Conservation (phyloP, 495 filamentous ascomycete species). For the Opeltia flavorubescens region DNA sequence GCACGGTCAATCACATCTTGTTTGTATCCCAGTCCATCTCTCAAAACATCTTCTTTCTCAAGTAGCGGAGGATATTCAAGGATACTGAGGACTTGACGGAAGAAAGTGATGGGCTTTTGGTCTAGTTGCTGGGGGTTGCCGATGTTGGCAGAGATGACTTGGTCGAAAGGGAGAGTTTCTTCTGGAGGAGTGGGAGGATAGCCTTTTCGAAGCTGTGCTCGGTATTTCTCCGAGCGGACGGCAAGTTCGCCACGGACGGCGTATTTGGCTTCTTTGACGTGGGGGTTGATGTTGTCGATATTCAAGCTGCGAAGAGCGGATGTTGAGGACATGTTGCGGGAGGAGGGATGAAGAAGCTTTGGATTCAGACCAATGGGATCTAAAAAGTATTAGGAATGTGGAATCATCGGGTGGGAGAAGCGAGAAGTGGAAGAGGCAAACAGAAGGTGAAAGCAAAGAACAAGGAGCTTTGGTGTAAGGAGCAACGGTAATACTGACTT, state of each 20-base stretch:
- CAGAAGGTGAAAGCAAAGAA: neutral
- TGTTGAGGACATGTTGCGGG: conserved; percentile 44
- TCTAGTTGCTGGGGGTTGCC: conserved; percentile 97
- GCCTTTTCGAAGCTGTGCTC: conserved; percentile 47
- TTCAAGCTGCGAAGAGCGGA: conserved; percentile 46
- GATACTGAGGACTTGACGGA: conserved; percentile 90
- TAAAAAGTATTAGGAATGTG: neutral
- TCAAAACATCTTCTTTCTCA: conserved; percentile 58
- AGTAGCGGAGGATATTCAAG: conserved; percentile 80
- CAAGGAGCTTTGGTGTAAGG: neutral
- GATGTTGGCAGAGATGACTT: conserved; percentile 93
- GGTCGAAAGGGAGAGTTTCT: conserved; percentile 64
- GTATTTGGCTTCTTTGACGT: conserved; percentile 77
- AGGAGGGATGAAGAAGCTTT: conserved; percentile 1
- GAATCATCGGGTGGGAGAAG: too few relatives aligned
- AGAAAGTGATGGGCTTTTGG: conserved; percentile 97
- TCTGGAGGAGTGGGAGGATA: conserved; percentile 19
- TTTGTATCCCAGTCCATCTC: conserved; percentile 59
- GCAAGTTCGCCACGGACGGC: conserved; percentile 94
- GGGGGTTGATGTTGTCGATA: conserved; percentile 80
- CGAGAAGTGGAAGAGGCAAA: neutral
- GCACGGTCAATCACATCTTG: conserved; percentile 79
- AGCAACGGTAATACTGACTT: neutral
- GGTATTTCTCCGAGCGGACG: conserved; percentile 77
- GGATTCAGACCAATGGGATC: neutral